These are phyloP conservation scores for Hypoxylon sp. DNA, from an alignment of 2,329 filamentous ascomycete genomes.

Conservation along the genomic window DNA sequence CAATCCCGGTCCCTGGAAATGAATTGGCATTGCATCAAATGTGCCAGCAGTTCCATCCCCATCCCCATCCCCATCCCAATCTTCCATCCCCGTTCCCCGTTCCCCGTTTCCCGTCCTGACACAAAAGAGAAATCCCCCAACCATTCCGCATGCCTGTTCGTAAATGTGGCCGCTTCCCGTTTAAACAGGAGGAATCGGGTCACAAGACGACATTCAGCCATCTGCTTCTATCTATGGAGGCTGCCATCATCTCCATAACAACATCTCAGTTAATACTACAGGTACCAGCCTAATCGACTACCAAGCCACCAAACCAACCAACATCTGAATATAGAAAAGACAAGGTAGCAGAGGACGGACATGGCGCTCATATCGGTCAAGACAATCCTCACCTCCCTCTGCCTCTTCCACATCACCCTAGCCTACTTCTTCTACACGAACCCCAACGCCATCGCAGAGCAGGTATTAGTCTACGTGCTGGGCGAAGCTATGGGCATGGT, in stretches of 20 bases:
- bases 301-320: constrained; percentile 9
- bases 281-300: not conserved
- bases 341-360: constrained; percentile 4
- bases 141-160: constrained; percentile 5
- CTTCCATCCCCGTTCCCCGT: not conserved
- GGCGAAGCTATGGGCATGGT: constrained; percentile 89
- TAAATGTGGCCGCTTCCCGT: not conserved
- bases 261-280: not conserved
- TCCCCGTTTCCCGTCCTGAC: constrained; percentile 13
- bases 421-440: constrained; percentile 85
- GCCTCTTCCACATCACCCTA: constrained; percentile 86
- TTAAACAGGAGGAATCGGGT: constrained; percentile 7
- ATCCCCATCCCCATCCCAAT: not conserved
- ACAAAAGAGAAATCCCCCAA: constrained; percentile 5
- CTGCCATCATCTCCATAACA: not conserved
- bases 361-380: constrained; percentile 88
- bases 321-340: not conserved
- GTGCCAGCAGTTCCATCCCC: not conserved
- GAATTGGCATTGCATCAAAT: constrained; percentile 37
- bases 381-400: constrained; percentile 84
- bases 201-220: constrained; percentile 10
- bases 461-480: constrained; percentile 83
- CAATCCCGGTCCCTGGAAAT: constrained; percentile 25
- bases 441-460: constrained; percentile 79
- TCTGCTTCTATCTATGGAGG: not conserved